Evolutionary conservation across 768 basidiomycete genomes (phyloP), one percentile per base, ranked within the genome.

Genomic region (Candolleomyces eurysporus): DNA sequence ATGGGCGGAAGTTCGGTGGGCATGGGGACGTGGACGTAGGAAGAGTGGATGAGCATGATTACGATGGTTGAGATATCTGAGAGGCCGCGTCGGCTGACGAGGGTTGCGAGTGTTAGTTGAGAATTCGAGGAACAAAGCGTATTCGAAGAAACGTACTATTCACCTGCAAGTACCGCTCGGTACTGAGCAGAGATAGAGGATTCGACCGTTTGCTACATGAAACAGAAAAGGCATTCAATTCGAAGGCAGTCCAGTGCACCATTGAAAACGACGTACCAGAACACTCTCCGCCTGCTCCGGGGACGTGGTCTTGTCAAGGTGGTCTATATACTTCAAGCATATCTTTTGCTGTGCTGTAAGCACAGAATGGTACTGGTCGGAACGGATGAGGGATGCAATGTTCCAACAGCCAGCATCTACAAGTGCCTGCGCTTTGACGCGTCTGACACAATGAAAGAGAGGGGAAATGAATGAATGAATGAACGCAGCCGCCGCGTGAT

Each of bases 331-430:
- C 49, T 69, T 75, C 13, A 76, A 67, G 32, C 73, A 75, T 6
- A 77, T 63, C 64, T 72, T 72, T 65, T 82, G 79, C 9, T 69
- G 56, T 19, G 67, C 62, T 1, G 69, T 69, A n/a, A 88, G 67
- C 68, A 77, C 66, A n/a, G 66, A 64, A 11, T 71, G 64, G 63
- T 75, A 85, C 51, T 69, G 56, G 7, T 76, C 76, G 7, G 74
- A 68, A 32, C 60, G 66, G n/a, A 61, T 32, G 26, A 88, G 70
- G 57, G 84, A 79, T 19, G 71, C 72, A 26, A 82, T 19, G 1
- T 75, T 74, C 57, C 58, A 70, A 61, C 83, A 85, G 4, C 88
- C 88, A 5, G 78, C 81, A 6, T 77, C 75, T 45, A 81, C 76
- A 3, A 89, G 76, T n/a, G 75, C 66, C 40, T 73, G 69, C 9